These are phyloP conservation scores for Penicillium steckii DNA, from an alignment of 495 filamentous ascomycete species.

Conservation along the genomic window DNA sequence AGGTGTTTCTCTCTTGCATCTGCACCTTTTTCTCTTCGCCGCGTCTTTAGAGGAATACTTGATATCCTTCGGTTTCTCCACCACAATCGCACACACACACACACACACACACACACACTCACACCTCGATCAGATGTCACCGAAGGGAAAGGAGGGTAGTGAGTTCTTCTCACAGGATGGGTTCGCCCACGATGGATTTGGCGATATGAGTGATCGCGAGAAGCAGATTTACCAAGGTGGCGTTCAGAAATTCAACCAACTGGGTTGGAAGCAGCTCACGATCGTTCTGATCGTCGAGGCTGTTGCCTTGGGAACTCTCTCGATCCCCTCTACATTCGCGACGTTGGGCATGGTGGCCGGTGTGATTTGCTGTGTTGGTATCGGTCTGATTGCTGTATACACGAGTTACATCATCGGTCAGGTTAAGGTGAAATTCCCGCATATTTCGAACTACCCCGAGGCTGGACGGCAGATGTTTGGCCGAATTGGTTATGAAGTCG, in stretches of 20 bases:
- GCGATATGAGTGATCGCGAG: not conserved
- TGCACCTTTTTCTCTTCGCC: not conserved
- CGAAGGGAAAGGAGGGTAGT: not conserved
- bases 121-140: not conserved
- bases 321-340: slow-evolving; percentile 54
- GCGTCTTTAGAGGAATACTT: not conserved
- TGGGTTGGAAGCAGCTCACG: slow-evolving; percentile 29
- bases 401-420: slow-evolving; percentile 67
- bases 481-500: slow-evolving; percentile 53
- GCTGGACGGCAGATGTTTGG: slow-evolving; percentile 50
- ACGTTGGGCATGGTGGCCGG: slow-evolving; percentile 54
- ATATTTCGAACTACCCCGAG: slow-evolving; percentile 63
- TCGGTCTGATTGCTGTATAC: slow-evolving; percentile 66
- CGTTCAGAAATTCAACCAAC: slow-evolving; percentile 18
- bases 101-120: too few relatives aligned
- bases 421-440: slow-evolving; percentile 60
- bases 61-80: not conserved
- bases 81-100: too few relatives aligned
- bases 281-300: slow-evolving; percentile 56
- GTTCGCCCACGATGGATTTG: not conserved
- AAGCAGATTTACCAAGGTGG: slow-evolving; percentile 7
- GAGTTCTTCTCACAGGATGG: not conserved
- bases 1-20: not conserved
- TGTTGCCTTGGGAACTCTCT: slow-evolving; percentile 57
- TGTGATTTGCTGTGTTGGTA: slow-evolving; percentile 47